Evolutionary conservation across 164 flowering plant genomes (phyloP).

Genomic region (Platanus orientalis): DNA sequence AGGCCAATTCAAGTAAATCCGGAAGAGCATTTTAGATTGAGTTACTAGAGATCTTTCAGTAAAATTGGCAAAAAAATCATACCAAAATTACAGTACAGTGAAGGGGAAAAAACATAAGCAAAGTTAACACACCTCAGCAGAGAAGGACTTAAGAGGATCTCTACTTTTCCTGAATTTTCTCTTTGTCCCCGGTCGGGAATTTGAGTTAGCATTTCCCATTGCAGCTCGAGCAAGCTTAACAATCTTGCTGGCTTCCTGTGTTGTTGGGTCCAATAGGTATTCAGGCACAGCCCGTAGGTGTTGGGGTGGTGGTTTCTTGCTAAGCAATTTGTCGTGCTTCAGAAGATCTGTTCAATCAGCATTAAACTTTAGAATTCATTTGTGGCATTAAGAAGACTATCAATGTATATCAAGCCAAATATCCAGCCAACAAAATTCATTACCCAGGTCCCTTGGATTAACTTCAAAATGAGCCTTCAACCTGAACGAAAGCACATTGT

Average conservation of each 20-base stretch:
- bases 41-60: too few relatives aligned
- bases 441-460: slow-evolving; percentile 91
- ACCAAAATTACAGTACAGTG: neutral
- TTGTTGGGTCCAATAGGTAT: slow-evolving; percentile 74
- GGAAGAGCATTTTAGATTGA: neutral
- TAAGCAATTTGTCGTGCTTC: slow-evolving; percentile 85
- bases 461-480: slow-evolving; percentile 89
- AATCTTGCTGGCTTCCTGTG: slow-evolving; percentile 81
- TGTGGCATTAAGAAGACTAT: neutral
- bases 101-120: neutral
- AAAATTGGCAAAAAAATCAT: too few relatives aligned
- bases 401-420: neutral
- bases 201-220: slow-evolving; percentile 54
- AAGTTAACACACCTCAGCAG: slow-evolving; percentile 51
- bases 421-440: slow-evolving; percentile 1
- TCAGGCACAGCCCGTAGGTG: slow-evolving; percentile 82
- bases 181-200: slow-evolving; percentile 34
- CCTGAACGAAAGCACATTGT: slow-evolving; percentile 35
- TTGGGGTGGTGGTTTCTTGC: slow-evolving; percentile 70
- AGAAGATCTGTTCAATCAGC: slow-evolving; percentile 59
- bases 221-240: slow-evolving; percentile 91
- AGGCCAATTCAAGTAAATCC: slow-evolving; percentile 3
- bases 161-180: slow-evolving; percentile 45
- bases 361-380: slow-evolving; percentile 4
- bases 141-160: slow-evolving; percentile 81